Percentiles rank a stretch among this genome's conserved stretches.
phyloP scores from a whole-genome alignment of 257 asterid species.

The Misopates orontium region DNA sequence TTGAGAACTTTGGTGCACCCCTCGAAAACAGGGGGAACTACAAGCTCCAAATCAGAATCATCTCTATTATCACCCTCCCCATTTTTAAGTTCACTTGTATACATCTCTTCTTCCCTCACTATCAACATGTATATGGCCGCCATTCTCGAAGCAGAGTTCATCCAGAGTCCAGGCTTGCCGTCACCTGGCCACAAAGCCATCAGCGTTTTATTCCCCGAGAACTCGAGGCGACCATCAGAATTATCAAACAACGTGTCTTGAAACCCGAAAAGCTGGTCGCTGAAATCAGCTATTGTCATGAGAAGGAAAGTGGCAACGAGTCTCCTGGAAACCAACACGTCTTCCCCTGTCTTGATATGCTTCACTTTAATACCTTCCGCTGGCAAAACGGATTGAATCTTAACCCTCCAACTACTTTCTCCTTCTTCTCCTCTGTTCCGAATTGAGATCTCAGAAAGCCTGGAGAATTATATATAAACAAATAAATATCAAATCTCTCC shows the following conservation, averaged over 20 bases:
- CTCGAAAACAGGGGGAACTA: slow-evolving; percentile 68
- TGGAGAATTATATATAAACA: too few relatives aligned
- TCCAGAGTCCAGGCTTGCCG: slow-evolving; percentile 85
- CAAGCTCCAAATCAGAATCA: slow-evolving; percentile 60
- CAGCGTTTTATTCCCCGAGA: slow-evolving; percentile 44
- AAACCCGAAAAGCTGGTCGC: slow-evolving; percentile 71
- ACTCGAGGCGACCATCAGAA: slow-evolving; percentile 61
- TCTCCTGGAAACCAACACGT: slow-evolving; percentile 65
- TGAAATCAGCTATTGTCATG: slow-evolving; percentile 86
- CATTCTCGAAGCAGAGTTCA: slow-evolving; percentile 69
- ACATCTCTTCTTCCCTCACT: slow-evolving; percentile 62
- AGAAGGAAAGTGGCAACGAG: slow-evolving; percentile 62
- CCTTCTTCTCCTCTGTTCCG: slow-evolving; percentile 22
- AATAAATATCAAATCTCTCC: too few relatives aligned
- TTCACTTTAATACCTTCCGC: slow-evolving; percentile 57
- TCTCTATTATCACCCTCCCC: slow-evolving; percentile 33
- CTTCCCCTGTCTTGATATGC: slow-evolving; percentile 81
- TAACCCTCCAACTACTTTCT: slow-evolving; percentile 62
- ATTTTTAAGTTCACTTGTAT: slow-evolving; percentile 17
- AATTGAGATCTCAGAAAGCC: slow-evolving; percentile 39
- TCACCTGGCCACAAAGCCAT: slow-evolving; percentile 78
- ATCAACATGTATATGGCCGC: slow-evolving; percentile 61
- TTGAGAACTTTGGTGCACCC: slow-evolving; percentile 47
- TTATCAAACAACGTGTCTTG: slow-evolving; percentile 76
- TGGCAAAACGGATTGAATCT: slow-evolving; percentile 56